These are phyloP conservation scores for Termitomyces sp. DNA, from an alignment of 768 basidiomycete species.

Conservation along the genomic window DNA sequence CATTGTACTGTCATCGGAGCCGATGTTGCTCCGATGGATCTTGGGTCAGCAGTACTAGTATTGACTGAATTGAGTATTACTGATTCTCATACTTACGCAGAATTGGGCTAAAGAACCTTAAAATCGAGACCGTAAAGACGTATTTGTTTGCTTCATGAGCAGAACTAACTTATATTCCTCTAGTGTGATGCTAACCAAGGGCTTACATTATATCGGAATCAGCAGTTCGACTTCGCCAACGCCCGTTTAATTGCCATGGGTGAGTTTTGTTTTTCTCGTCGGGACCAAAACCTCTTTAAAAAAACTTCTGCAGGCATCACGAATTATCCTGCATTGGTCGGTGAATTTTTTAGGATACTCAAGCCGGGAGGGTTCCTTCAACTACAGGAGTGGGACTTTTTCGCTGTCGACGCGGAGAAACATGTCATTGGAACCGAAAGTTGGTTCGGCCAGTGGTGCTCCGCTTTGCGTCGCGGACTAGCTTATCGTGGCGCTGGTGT, in stretches of 20 bases:
- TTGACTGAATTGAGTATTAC: neutral
- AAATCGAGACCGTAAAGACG: neutral
- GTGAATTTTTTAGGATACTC: neutral
- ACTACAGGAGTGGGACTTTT: neutral
- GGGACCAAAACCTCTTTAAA: neutral
- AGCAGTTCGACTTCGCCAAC: neutral
- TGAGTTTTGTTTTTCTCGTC: neutral
- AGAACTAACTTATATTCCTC: neutral
- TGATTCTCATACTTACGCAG: neutral
- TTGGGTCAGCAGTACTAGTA: neutral
- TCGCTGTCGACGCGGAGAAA: neutral
- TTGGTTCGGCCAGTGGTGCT: neutral
- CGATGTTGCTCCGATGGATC: constrained; percentile 7
- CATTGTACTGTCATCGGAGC: constrained; percentile 7
- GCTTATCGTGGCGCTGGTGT: neutral
- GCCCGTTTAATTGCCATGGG: neutral
- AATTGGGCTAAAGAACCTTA: neutral
- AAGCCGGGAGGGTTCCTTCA: neutral
- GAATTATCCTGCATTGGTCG: neutral
- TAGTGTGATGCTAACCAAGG: neutral
- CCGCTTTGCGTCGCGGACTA: neutral
- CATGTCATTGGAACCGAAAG: neutral
- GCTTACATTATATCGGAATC: neutral
- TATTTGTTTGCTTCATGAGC: neutral
- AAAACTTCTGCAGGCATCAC: neutral